Base-by-base conservation (phyloP, 2,329 filamentous ascomycete species). In the Hypoxylon sp. region DNA sequence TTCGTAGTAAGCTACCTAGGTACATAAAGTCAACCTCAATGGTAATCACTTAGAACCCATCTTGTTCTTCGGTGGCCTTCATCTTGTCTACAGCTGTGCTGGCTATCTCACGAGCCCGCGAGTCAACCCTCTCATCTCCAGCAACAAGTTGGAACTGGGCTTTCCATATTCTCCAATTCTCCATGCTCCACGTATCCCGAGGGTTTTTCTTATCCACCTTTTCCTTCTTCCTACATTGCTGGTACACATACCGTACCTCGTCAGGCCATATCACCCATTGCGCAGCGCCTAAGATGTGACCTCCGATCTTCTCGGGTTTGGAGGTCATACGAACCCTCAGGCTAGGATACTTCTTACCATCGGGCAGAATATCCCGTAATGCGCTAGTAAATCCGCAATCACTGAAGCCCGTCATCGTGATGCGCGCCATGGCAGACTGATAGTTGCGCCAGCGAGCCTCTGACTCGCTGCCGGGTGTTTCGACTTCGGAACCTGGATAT, bases 361-460 rank as follows among this genome's bases (percentile, higher is more conserved):
- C n/a, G 21, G 65, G 65, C 23, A 66, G 28, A 30, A 68, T 68
- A 59, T 68, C 65, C n/a, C 65, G 52, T 45, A 68, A 32, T 17
- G 62, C 63, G 36, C 66, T 62, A 4, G 34, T 50, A 38, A 68
- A 68, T 9, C 58, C 58, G 30, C 66, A 68, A 14, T 65, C 63
- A 17, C 48, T 51, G 21, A 68, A 68, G 6, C 66, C 66, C 2
- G 43, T 59, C 34, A 48, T 43, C 23, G 63, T 55, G 17, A 66
- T 68, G 53, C 58, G 66, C 28, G 66, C 66, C n/a, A 68, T 53
- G 34, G 58, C 5, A 28, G 66, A 66, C 36, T 68, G 66, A 45
- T 68, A 68, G 46, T 68, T 68, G 13, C 66, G 66, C 66, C 66
- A 68, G 11, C 66, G 66, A 30, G 34, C 11, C n/a, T 62, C 58